A percentile compares a stretch with the other conserved stretches of the same genome.
Evolutionary conservation across 2,329 filamentous ascomycete species (phyloP).

Genomic region (Xylaria sp.): DNA sequence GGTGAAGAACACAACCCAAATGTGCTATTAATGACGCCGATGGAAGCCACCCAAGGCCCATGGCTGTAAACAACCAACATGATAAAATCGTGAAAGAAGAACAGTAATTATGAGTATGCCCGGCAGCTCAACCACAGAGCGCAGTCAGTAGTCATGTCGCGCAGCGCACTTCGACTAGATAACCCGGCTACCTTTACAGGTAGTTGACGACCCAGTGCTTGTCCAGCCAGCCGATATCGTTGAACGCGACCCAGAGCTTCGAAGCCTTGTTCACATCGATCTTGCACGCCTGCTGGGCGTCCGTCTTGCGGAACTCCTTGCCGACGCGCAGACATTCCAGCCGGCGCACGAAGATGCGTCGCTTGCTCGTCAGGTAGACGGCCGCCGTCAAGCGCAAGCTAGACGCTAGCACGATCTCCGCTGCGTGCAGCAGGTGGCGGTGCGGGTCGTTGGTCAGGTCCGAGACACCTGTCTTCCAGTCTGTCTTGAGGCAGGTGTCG

Average conservation of each 20-base stretch:
- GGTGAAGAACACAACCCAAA: neutral
- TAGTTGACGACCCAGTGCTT: slow-evolving; percentile 56
- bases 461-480: slow-evolving; percentile 85
- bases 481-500: slow-evolving; percentile 77
- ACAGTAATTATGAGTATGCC: slow-evolving; percentile 36
- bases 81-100: neutral
- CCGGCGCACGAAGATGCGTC: slow-evolving; percentile 85
- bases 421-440: slow-evolving; percentile 75
- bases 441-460: slow-evolving; percentile 80
- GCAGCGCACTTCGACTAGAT: neutral
- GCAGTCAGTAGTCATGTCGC: neutral
- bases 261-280: slow-evolving; percentile 98
- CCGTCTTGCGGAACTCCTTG: slow-evolving; percentile 94
- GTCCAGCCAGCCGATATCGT: slow-evolving; percentile 86
- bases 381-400: slow-evolving; percentile 85
- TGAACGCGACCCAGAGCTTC: slow-evolving; percentile 89
- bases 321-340: slow-evolving; percentile 73
- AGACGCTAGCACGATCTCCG: slow-evolving; percentile 80
- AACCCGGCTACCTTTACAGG: slow-evolving; percentile 42
- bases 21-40: neutral
- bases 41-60: neutral
- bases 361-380: slow-evolving; percentile 91
- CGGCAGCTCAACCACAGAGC: slow-evolving; percentile 31
- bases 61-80: neutral
- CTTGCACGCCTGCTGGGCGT: slow-evolving; percentile 96